Percentiles rank a stretch among this genome's conserved stretches.
phyloP scores from a whole-genome alignment of 306 rosid species.

The Quercus agrifolia region DNA sequence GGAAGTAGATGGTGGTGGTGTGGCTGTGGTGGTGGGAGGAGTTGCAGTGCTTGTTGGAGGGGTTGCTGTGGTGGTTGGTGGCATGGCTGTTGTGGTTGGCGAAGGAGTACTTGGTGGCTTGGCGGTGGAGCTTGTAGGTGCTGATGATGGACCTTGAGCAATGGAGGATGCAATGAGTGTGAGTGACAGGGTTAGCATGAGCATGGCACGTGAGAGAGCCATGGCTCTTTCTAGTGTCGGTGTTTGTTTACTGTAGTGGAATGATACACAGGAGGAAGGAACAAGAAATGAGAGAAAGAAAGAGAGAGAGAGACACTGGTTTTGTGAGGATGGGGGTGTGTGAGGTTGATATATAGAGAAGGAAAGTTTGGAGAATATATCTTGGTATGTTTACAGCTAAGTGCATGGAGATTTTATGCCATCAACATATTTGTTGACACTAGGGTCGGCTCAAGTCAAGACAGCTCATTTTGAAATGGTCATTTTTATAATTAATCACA shows the following conservation, averaged over 20 bases:
- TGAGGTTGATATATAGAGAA: constrained; percentile 35
- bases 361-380: background rate
- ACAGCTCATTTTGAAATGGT: too few species aligned
- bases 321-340: constrained; percentile 23
- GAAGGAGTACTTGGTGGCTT: background rate
- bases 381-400: background rate
- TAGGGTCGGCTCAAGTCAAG: background rate
- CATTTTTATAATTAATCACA: too few species aligned
- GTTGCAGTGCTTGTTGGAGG: constrained; percentile 2
- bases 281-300: background rate
- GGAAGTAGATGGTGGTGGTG: background rate
- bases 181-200: constrained; percentile 33
- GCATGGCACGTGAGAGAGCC: constrained; percentile 50
- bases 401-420: constrained; percentile 25
- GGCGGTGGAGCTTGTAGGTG: constrained; percentile 21
- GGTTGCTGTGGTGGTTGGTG: constrained; percentile 11
- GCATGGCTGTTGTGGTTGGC: background rate
- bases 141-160: constrained; percentile 44
- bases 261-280: background rate
- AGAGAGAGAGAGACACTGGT: constrained; percentile 1
- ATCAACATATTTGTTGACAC: constrained; percentile 18
- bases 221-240: constrained; percentile 17
- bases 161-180: constrained; percentile 39
- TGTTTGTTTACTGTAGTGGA: background rate
- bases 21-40: constrained; percentile 9